A percentile compares a stretch with the other conserved stretches of the same genome.
Conservation (phyloP, 257 asterid species). For the Verbascum thapsus region DNA sequence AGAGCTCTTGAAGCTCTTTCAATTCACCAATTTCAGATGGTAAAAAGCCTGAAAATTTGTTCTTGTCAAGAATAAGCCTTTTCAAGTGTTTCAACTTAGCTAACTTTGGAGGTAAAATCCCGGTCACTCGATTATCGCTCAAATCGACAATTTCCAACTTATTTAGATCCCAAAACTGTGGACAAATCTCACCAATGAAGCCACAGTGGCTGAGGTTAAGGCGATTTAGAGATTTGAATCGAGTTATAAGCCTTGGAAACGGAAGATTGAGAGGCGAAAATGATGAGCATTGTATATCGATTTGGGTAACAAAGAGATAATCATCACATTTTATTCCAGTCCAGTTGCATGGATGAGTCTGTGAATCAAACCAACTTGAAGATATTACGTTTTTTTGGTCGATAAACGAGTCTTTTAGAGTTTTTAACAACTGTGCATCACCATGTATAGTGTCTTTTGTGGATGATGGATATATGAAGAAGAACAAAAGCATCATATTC, state of each 20-base stretch:
- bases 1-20: constrained; percentile 50
- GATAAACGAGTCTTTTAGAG: constrained; percentile 42
- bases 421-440: constrained; percentile 42
- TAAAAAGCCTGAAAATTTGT: constrained; percentile 52
- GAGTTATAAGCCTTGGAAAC: constrained; percentile 47
- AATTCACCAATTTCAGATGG: constrained; percentile 58
- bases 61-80: constrained; percentile 63
- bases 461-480: constrained; percentile 26
- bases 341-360: constrained; percentile 62
- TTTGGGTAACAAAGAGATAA: constrained; percentile 37
- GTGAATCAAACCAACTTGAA: constrained; percentile 51
- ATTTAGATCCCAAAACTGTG: constrained; percentile 52
- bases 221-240: constrained; percentile 50
- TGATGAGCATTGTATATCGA: constrained; percentile 40
- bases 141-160: constrained; percentile 58
- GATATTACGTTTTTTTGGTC: constrained; percentile 37
- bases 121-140: constrained; percentile 54
- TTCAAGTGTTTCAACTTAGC: constrained; percentile 42
- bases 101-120: constrained; percentile 45
- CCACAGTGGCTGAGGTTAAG: constrained; percentile 69
- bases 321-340: constrained; percentile 65
- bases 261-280: constrained; percentile 46
- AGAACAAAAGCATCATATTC: constrained; percentile 31
- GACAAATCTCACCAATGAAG: constrained; percentile 49
- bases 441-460: constrained; percentile 26